Evolutionary conservation across 164 flowering plant species (phyloP).

Genomic region (Taxillus chinensis): DNA sequence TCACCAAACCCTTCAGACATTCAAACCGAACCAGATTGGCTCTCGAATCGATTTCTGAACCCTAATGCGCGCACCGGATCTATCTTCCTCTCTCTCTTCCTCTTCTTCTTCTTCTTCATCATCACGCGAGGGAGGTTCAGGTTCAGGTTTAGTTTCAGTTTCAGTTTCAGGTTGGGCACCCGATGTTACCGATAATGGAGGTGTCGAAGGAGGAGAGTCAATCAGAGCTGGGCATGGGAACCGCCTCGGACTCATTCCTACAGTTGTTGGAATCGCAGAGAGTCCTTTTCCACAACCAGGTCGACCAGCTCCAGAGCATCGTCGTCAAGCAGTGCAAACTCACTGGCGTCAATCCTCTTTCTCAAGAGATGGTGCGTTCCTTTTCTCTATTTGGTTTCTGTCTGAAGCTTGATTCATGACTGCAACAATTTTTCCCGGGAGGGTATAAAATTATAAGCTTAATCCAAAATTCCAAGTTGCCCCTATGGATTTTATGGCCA

Average conservation of each 20-base stretch:
- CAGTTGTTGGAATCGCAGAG: conserved; percentile 55
- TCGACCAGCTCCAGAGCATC: conserved; percentile 59
- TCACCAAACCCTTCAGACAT: neutral
- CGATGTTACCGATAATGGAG: conserved; percentile 24
- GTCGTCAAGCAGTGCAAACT: conserved; percentile 76
- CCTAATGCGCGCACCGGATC: conserved; percentile 9
- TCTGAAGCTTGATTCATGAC: too few relatives aligned
- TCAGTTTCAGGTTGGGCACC: too few relatives aligned
- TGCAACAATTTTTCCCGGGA: too few relatives aligned
- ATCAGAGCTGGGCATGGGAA: conserved; percentile 38
- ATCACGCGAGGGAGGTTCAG: too few relatives aligned
- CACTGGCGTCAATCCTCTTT: conserved; percentile 92
- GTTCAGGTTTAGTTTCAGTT: neutral
- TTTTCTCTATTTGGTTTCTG: neutral
- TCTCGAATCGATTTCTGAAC: neutral
- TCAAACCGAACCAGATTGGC: neutral
- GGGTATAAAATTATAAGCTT: too few relatives aligned
- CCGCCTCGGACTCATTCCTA: conserved; percentile 37
- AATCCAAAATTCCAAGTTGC: too few relatives aligned
- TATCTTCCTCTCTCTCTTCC: neutral
- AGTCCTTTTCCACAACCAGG: conserved; percentile 63
- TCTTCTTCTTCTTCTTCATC: neutral
- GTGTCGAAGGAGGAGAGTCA: conserved; percentile 29
- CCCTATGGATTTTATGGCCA: too few relatives aligned
- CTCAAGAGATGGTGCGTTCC: conserved; percentile 83